Conservation (phyloP, 768 basidiomycete species). For the Pisolithus marmoratus region DNA sequence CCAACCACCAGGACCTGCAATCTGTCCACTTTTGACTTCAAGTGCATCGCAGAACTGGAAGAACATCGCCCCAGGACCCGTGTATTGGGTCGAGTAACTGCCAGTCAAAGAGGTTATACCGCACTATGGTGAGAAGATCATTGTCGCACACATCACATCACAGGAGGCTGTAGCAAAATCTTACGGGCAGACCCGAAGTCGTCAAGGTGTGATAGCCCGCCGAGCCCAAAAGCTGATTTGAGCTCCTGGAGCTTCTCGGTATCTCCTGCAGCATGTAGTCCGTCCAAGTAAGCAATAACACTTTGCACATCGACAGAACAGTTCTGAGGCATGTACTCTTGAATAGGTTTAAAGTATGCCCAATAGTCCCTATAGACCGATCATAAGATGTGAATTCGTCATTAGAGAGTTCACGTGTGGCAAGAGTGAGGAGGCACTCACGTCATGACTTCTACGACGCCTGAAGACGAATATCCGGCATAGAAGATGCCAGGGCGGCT, state of each 20-base stretch:
- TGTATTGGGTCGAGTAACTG: slow-evolving; percentile 50
- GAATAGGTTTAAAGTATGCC: slow-evolving; percentile 67
- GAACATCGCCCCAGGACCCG: slow-evolving; percentile 35
- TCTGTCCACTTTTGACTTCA: slow-evolving; percentile 34
- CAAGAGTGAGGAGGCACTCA: slow-evolving; percentile 16
- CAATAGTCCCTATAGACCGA: slow-evolving; percentile 13
- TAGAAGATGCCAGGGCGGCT: slow-evolving; percentile 36
- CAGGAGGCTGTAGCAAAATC: slow-evolving; percentile 9
- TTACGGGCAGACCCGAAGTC: slow-evolving; percentile 57
- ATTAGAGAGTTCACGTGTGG: neutral
- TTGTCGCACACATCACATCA: slow-evolving; percentile 27
- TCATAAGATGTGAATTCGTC: neutral
- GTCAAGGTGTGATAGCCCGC: slow-evolving; percentile 51
- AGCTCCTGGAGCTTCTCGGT: slow-evolving; percentile 43
- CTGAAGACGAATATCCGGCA: slow-evolving; percentile 42
- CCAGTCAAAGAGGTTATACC: slow-evolving; percentile 63
- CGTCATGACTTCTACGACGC: slow-evolving; percentile 41
- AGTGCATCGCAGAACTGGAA: slow-evolving; percentile 37
- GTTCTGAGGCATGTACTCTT: slow-evolving; percentile 61
- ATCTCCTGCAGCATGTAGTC: slow-evolving; percentile 44
- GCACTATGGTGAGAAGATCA: slow-evolving; percentile 24
- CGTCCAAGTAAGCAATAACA: slow-evolving; percentile 57
- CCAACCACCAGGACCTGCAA: slow-evolving; percentile 47
- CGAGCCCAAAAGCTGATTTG: slow-evolving; percentile 57
- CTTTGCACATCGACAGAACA: slow-evolving; percentile 69